Conservation (phyloP, 257 asterid species). For the Solanum sparsipilum region DNA sequence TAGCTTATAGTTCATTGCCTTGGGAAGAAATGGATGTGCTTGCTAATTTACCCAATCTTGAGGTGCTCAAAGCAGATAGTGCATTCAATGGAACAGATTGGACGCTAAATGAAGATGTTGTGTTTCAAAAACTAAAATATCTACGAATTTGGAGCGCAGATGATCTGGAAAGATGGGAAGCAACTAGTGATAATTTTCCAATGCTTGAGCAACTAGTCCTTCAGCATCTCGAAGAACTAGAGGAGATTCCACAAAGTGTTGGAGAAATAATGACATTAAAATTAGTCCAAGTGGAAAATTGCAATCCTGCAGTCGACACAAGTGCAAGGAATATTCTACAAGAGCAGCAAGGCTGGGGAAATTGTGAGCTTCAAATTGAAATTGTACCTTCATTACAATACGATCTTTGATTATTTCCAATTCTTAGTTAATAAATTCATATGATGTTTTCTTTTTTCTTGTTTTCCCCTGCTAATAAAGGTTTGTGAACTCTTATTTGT, state of each 20-base stretch:
- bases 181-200: not conserved
- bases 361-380: not conserved
- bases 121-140: not conserved
- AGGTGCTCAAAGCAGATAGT: not conserved
- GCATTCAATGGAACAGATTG: not conserved
- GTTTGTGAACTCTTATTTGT: too few relatives aligned
- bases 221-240: fast-evolving
- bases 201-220: not conserved
- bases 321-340: not conserved
- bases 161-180: not conserved
- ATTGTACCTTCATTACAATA: too few relatives aligned
- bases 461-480: too few relatives aligned
- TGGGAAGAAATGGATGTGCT: not conserved
- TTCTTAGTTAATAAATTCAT: too few relatives aligned
- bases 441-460: too few relatives aligned
- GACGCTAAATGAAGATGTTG: not conserved
- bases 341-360: not conserved
- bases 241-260: not conserved
- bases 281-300: not conserved
- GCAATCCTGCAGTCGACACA: too few relatives aligned
- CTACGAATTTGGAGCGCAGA: not conserved
- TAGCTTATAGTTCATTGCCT: not conserved
- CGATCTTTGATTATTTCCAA: too few relatives aligned
- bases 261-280: not conserved
- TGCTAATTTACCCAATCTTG: not conserved